phyloP scores from a whole-genome alignment of 768 basidiomycete species.

The Trametes punicea region DNA sequence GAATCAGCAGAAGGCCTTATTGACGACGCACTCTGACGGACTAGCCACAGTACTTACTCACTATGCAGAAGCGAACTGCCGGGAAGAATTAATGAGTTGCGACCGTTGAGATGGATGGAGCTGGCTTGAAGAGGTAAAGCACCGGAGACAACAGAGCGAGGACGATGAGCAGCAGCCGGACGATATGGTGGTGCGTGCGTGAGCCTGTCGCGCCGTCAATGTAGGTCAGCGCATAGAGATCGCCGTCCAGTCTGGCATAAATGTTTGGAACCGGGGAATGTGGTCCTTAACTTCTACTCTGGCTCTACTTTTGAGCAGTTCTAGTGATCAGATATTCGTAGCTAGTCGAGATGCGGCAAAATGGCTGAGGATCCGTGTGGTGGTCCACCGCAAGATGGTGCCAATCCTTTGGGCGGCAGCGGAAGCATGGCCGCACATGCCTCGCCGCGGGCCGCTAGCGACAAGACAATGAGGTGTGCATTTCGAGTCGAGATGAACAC shows the following conservation, averaged over 20 bases:
- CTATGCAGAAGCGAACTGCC: too few species aligned
- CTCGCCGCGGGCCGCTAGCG: neutral
- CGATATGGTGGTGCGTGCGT: constrained; percentile 8
- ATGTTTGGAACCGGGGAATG: neutral
- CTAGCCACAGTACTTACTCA: constrained; percentile 14
- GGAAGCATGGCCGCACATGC: neutral
- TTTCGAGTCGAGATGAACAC: too few species aligned
- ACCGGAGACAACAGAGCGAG: neutral
- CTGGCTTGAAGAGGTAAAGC: neutral
- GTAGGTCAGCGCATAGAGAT: neutral
- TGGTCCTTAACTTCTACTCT: neutral
- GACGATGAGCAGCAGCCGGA: neutral
- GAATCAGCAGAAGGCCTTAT: constrained; percentile 7
- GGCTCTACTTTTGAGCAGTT: neutral
- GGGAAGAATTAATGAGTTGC: too few species aligned
- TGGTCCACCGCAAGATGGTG: constrained; percentile 7
- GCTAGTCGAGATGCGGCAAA: neutral
- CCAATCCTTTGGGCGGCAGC: constrained; percentile 3
- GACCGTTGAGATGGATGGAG: neutral
- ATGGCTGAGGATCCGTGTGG: constrained; percentile 1
- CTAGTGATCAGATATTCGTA: neutral
- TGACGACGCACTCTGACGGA: neutral
- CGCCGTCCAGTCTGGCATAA: constrained; percentile 3
- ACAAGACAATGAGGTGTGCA: too few species aligned
- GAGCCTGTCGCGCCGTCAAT: constrained; percentile 15